A percentile compares a stretch with the other conserved stretches of the same genome.
Conservation (phyloP, 495 filamentous ascomycete species). For the Sporormia fimetaria region DNA sequence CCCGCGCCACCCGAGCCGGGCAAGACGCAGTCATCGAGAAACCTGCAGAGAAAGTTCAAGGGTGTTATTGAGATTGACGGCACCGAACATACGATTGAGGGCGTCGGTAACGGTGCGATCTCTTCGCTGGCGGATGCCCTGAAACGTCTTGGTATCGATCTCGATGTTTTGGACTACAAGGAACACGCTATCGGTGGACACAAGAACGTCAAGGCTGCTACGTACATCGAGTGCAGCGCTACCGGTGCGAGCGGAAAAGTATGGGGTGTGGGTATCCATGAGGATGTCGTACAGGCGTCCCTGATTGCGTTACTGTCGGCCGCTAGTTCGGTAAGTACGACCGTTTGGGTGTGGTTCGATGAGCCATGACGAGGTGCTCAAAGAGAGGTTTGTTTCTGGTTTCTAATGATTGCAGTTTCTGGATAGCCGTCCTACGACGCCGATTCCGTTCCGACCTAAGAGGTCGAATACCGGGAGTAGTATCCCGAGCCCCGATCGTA, state of each 20-base stretch:
- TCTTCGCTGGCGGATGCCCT: conserved; percentile 80
- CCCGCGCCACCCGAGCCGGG: conserved; percentile 55
- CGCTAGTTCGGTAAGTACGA: conserved; percentile 67
- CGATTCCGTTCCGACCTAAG: conserved; percentile 40
- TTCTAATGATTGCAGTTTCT: conserved; percentile 41
- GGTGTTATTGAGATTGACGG: conserved; percentile 80
- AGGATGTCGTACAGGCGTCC: conserved; percentile 87
- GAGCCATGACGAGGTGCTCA: neutral
- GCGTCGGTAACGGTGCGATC: conserved; percentile 80
- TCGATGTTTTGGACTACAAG: conserved; percentile 92
- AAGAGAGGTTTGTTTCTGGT: neutral
- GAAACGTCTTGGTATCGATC: conserved; percentile 66
- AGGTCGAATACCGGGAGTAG: conserved; percentile 27
- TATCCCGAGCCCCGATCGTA: conserved; percentile 20
- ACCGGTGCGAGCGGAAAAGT: conserved; percentile 58
- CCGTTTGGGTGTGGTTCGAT: neutral
- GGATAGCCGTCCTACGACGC: conserved; percentile 44
- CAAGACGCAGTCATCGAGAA: conserved; percentile 60
- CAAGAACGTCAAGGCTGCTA: conserved; percentile 75
- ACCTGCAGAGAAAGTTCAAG: conserved; percentile 72
- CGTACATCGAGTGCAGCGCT: conserved; percentile 83
- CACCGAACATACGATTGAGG: conserved; percentile 62
- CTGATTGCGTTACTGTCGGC: conserved; percentile 81
- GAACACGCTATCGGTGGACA: conserved; percentile 84
- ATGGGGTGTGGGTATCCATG: conserved; percentile 94